phyloP scores from a whole-genome alignment of 2,329 filamentous ascomycete genomes.

The Penicillium sp. region DNA sequence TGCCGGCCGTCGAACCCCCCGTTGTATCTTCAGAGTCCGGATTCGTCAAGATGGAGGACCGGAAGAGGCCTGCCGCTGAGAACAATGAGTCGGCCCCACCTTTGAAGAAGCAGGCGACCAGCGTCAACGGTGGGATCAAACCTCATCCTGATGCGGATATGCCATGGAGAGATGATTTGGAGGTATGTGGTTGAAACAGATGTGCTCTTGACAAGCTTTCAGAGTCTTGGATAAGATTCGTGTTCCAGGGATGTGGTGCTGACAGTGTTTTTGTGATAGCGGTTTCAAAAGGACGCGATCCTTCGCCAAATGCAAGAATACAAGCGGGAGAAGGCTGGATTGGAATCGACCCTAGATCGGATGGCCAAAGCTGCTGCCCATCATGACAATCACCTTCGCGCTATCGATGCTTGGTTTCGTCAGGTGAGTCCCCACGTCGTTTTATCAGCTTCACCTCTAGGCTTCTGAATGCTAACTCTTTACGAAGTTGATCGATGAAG shows the following conservation, averaged over 20 bases:
- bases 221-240: slow-evolving; percentile 2
- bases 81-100: slow-evolving; percentile 85
- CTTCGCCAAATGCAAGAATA: slow-evolving; percentile 98
- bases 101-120: slow-evolving; percentile 83
- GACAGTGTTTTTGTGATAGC: slow-evolving; percentile 58
- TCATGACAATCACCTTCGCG: slow-evolving; percentile 90
- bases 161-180: slow-evolving; percentile 73
- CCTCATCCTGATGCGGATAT: slow-evolving; percentile 70
- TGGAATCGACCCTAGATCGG: slow-evolving; percentile 82
- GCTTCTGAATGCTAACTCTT: slow-evolving; percentile 23
- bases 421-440: slow-evolving; percentile 67
- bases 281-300: slow-evolving; percentile 95
- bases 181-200: slow-evolving; percentile 62
- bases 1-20: slow-evolving; percentile 82
- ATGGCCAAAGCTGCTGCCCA: slow-evolving; percentile 77
- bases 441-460: background rate
- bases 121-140: slow-evolving; percentile 73
- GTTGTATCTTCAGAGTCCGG: slow-evolving; percentile 77
- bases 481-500: slow-evolving; percentile 53
- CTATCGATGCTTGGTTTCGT: slow-evolving; percentile 91
- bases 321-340: slow-evolving; percentile 82
- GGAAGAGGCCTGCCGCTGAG: slow-evolving; percentile 90
- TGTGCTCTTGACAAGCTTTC: background rate
- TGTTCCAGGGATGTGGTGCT: slow-evolving; percentile 38
- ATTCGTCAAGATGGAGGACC: slow-evolving; percentile 97